These are phyloP conservation scores for Xylaria intraflava DNA, from an alignment of 495 filamentous ascomycete genomes.

Conservation along the genomic window DNA sequence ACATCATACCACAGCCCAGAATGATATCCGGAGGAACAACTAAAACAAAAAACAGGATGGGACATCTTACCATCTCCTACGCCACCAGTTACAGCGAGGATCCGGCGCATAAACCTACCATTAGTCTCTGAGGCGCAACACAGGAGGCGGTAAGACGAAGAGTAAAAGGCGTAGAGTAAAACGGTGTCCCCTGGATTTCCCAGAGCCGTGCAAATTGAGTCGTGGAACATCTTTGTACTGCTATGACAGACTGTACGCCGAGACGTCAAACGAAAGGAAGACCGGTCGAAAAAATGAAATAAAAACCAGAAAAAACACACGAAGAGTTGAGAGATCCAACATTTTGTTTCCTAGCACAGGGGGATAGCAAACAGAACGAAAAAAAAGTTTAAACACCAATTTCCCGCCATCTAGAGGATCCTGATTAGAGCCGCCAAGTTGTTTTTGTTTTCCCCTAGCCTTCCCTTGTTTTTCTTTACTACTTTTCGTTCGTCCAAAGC, in stretches of 20 bases:
- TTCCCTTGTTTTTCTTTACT: background rate
- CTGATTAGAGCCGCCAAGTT: background rate
- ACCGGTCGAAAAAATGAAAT: background rate
- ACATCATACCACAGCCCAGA: background rate
- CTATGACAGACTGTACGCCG: background rate
- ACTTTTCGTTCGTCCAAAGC: slow-evolving; percentile 1
- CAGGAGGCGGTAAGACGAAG: background rate
- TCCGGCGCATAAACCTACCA: background rate
- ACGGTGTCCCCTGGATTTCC: background rate
- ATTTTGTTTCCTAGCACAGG: too few relatives aligned
- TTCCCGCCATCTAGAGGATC: background rate
- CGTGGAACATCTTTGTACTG: slow-evolving; percentile 6
- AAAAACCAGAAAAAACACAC: too few relatives aligned
- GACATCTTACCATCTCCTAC: slow-evolving; percentile 2
- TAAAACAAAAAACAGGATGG: background rate
- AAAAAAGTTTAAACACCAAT: background rate
- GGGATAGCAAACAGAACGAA: too few relatives aligned
- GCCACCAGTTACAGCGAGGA: background rate
- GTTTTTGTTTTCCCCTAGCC: background rate
- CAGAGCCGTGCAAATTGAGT: slow-evolving; percentile 5
- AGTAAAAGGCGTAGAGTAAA: slow-evolving; percentile 4
- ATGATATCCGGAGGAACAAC: background rate
- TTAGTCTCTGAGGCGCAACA: background rate
- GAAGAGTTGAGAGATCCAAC: too few relatives aligned
- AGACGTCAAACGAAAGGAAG: slow-evolving; percentile 4